Evolutionary conservation across 73 alveolate genomes (phyloP), one percentile per base, ranked within the genome.

Genomic region (Symbiodinium pilosum): DNA sequence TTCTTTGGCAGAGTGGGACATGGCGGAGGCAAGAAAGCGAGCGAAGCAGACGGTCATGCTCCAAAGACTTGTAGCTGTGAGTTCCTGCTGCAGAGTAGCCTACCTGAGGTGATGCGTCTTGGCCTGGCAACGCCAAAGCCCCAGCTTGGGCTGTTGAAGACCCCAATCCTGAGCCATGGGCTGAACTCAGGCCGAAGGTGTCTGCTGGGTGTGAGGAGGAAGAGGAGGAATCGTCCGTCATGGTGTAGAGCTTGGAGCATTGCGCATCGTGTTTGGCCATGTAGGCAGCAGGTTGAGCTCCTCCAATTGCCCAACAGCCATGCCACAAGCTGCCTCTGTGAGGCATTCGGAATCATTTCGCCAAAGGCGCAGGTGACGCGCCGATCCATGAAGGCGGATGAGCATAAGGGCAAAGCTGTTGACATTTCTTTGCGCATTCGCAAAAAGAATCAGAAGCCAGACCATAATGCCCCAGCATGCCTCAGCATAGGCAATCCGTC

Each of bases 41-140:
- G 86, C 95, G 47, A 88, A 88, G 95, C 95, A 88, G 86, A 88
- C 95, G 2, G 95, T 54, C n/a, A n/a, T n/a, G n/a, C n/a, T n/a
- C n/a, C n/a, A n/a, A n/a, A n/a, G n/a, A n/a, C n/a, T n/a, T n/a
- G n/a, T n/a, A n/a, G n/a, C n/a, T n/a, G n/a, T n/a, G n/a, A n/a
- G n/a, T n/a, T n/a, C n/a, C n/a, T n/a, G n/a, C n/a, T n/a, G n/a
- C n/a, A n/a, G n/a, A n/a, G n/a, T n/a, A n/a, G n/a, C n/a, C n/a
- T n/a, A n/a, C n/a, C n/a, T n/a, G n/a, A n/a, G n/a, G n/a, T 86
- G 42, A 88, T 88, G 95, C 95, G 95, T 30, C 38, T 88, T 85
- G 95, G 95, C 44, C 95, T 88, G 85, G 95, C 95, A 39, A 88
- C 95, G 86, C 41, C 86, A 26, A 47, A 42, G 12, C 11, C 59